Evolutionary conservation across 371 early-diverging fungal genomes (phyloP), one percentile per base, ranked within the genome.

Genomic region (Rhizopus arrhizus): DNA sequence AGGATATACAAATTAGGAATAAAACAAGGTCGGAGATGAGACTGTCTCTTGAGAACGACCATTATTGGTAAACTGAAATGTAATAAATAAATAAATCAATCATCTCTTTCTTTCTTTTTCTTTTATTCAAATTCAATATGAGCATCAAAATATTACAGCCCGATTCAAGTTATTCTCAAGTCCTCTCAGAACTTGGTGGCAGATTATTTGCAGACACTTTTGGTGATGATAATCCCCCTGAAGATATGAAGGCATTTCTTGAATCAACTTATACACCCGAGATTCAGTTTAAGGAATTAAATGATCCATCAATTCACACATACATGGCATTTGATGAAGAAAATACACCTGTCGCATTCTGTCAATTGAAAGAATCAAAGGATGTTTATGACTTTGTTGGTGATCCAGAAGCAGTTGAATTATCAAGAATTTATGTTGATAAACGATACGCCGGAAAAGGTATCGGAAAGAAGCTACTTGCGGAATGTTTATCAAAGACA

Each of bases 351-450:
- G 43, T 74, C 3, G 71, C 65, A 9, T 74, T 68, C 40, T 58
- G 53, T 46, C 74, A 70, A 59, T 15, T 74, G 32, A 56, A 53
- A n/a, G 33, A 56, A 31, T 59, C 42, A 9, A 38, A 59, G n/a
- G 28, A 61, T 2, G 64, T 65, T 0, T 70, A 70, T 33, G 70
- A 67, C 33, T 70, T 73, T 32, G 29, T 67, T 22, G 62, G 51
- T 31, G 70, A 66, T 34, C 13, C 53, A 32, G 57, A 62, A 2
- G 65, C 73, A 5, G 67, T 73, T 28, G 71, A 74, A 57, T 28
- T 74, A 5, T 58, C 62, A 45, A 47, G 74, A 13, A 65, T 70
- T 13, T 74, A 74, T 48, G 62, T 74, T 10, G 70, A 70, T 22
- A 66, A 64, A 32, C 45, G 40, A 9, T 66, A 48, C 33, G 49